Evolutionary conservation across 2,329 filamentous ascomycete genomes (phyloP), one percentile per base, ranked within the genome.

Genomic region (Aspergillus sp.): DNA sequence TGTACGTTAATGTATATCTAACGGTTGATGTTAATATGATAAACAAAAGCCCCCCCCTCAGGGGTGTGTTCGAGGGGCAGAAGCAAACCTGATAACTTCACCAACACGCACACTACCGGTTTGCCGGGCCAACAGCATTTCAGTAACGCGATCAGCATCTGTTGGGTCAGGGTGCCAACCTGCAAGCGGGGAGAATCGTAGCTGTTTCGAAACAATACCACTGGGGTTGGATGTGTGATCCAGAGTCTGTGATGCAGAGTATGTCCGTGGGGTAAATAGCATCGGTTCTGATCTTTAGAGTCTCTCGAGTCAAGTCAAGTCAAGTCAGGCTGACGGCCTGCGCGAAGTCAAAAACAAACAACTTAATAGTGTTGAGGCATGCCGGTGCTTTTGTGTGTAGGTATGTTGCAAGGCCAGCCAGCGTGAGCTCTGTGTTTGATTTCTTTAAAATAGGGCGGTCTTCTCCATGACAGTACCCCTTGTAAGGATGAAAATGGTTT

Each of bases 91-190:
- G 62, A 97, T 87, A 40, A 97, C 89, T 78, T 98, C 93, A 72
- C 95, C 95, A 64, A 98, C 90, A 76, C 93, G 96, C 73, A 98
- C 89, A 78, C 85, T 91, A 70, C 95, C 95, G 63, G 89, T 83
- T 78, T 98, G 95, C 77, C 97, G 90, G 60, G 96, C 80, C 72
- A 98, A 86, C 64, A 98, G 82, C 95, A 98, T 98, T 24, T 75
- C 66, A 57, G 62, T 61, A 43, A 64, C 64, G 49, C 61, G 59
- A 51, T 57, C 57, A 27, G 58, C 54, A 58, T 70, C 64, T 19
- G 59, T 58, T 37, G 62, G 56, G 48, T 63, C 62, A 53, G 66
- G 61, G 48, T 60, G 67, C 74, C 75, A 77, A 61, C 73, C 74
- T 19, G 68, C 62, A 45, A 76, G 62, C 17, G 73, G 69, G 54